These are phyloP conservation scores for Blastomyces silverae DNA, from an alignment of 2,329 filamentous ascomycete species.

Conservation along the genomic window DNA sequence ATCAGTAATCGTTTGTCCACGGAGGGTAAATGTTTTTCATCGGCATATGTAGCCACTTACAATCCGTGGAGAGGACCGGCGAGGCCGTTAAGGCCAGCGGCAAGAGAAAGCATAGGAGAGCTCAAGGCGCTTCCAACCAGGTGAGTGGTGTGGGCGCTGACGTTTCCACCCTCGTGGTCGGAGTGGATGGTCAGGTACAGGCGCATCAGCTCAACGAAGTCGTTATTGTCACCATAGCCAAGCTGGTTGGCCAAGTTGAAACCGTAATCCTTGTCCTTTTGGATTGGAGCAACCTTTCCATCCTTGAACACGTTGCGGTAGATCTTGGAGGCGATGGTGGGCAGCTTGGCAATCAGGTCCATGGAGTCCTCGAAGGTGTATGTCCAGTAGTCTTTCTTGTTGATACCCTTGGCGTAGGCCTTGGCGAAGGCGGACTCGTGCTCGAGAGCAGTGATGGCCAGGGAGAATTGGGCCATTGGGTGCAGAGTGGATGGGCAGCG, in stretches of 20 bases:
- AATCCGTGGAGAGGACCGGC: slow-evolving; percentile 97
- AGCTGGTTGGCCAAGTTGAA: slow-evolving; percentile 99
- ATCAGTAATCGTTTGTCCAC: not conserved
- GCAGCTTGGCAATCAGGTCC: slow-evolving; percentile 99
- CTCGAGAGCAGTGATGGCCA: slow-evolving; percentile 96
- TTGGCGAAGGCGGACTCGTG: slow-evolving; percentile 96
- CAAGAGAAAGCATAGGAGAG: slow-evolving; percentile 93
- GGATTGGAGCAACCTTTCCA: slow-evolving; percentile 88
- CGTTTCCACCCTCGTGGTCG: slow-evolving; percentile 99
- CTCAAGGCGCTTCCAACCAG: slow-evolving; percentile 92
- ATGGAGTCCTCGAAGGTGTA: slow-evolving; percentile 99
- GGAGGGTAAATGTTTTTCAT: not conserved
- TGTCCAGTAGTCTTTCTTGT: slow-evolving; percentile 99
- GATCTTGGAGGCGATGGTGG: slow-evolving; percentile 95
- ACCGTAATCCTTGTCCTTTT: slow-evolving; percentile 99
- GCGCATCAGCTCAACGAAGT: slow-evolving; percentile 97
- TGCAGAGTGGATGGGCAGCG: slow-evolving; percentile 98
- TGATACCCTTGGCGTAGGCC: slow-evolving; percentile 97
- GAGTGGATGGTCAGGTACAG: slow-evolving; percentile 99
- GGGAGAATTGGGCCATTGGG: slow-evolving; percentile 99
- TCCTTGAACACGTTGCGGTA: slow-evolving; percentile 99
- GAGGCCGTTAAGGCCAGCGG: slow-evolving; percentile 95
- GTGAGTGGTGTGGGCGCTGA: slow-evolving; percentile 97
- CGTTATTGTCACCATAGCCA: slow-evolving; percentile 86
- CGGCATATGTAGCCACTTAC: slow-evolving; percentile 30